Evolutionary conservation across 139 green algal genomes (phyloP), one percentile per base, ranked within the genome.

Genomic region (Coccomyxa sp.): DNA sequence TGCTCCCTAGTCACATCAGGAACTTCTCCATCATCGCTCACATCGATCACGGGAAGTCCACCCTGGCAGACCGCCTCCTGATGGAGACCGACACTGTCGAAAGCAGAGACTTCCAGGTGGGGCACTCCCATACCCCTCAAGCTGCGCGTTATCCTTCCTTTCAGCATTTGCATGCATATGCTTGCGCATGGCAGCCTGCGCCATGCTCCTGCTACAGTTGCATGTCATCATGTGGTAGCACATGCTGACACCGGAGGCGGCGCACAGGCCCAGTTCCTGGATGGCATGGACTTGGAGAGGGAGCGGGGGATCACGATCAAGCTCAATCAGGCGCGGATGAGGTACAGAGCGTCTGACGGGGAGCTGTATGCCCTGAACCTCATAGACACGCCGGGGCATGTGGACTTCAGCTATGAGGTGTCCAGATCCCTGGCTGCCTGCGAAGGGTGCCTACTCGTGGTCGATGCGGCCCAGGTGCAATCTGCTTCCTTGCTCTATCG

Each of bases 381-480:
- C 68, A 97, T 97, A 64, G 93, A 98, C 86, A 97, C 93, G 14
- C 93, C 93, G 2, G 95, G 94, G 6, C 94, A 97, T 82, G 92
- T 97, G 16, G 93, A 95, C 82, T 97, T 97, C 80, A 90, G 82
- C 39, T 96, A 95, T 72, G 91, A 94, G 71, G 96, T 99, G 78
- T 97, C 91, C 3, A 87, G 96, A 29, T 97, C 92, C 0, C 88
- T 99, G 73, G 92, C 92, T 5, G 96, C 96, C 34, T 99, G 96
- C 83, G 96, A 99, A 87, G 96, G 96, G 31, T 96, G 94, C 68
- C 87, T 99, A 78, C 90, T 99, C 71, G 95, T 99, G 76, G 95
- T 99, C 71, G 96, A 99, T 81, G 96, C 96, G 0, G 70, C 39
- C 39, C 64, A 71, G 64, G 64, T 71, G 27, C 50, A 64, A 1